Evolutionary conservation across 1,284 basidiomycete species (phyloP).

Genomic region (Dichomitus squalens): DNA sequence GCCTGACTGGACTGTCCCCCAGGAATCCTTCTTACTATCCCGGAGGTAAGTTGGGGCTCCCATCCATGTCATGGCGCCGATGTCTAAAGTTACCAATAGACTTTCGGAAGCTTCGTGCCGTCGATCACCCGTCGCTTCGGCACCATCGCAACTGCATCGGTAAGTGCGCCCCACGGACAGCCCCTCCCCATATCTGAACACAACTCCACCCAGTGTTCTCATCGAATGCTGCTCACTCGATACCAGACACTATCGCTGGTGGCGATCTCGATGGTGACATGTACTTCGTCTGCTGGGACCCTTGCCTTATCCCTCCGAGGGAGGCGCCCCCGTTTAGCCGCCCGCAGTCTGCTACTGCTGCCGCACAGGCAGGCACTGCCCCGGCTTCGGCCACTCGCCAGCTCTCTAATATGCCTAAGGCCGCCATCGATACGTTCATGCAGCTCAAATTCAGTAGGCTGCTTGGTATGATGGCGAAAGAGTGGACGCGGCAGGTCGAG

Average conservation of each 20-base stretch:
- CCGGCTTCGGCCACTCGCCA: not conserved
- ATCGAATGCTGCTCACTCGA: constrained; percentile 16
- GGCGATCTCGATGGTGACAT: constrained; percentile 28
- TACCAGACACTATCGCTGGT: constrained; percentile 25
- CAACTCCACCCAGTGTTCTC: constrained; percentile 20
- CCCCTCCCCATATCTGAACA: not conserved
- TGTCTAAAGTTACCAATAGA: constrained; percentile 5
- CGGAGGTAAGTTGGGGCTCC: constrained; percentile 11
- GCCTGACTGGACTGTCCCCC: not conserved
- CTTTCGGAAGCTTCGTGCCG: constrained; percentile 23
- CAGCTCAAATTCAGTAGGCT: constrained; percentile 18
- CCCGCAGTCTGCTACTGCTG: not conserved
- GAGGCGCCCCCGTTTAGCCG: constrained; percentile 7
- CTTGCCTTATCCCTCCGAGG: constrained; percentile 10
- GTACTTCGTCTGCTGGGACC: constrained; percentile 26
- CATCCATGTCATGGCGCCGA: not conserved
- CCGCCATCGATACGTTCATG: constrained; percentile 23
- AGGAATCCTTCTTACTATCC: constrained; percentile 25
- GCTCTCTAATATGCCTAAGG: constrained; percentile 8
- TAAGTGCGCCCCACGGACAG: not conserved
- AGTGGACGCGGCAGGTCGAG: constrained; percentile 18
- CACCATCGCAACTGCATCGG: constrained; percentile 28
- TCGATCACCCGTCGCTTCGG: constrained; percentile 18
- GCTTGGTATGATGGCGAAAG: constrained; percentile 20
- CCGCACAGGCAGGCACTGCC: not conserved